These are phyloP conservation scores for Microcera coccophila DNA, from an alignment of 2,329 filamentous ascomycete species.

Conservation along the genomic window DNA sequence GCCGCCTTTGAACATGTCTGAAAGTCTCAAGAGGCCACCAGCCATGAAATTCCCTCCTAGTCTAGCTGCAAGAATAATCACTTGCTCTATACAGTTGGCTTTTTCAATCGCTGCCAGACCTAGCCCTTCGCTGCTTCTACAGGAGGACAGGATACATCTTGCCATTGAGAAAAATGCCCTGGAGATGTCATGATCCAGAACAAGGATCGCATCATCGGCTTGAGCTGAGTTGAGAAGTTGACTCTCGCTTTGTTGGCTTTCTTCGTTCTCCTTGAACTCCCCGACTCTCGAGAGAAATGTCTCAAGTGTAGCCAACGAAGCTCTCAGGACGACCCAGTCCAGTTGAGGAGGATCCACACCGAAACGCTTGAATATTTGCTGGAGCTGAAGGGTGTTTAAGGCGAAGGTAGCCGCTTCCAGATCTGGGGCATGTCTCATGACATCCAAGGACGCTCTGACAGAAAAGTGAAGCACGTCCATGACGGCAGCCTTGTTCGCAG, in stretches of 20 bases:
- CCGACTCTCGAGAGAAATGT: slow-evolving; percentile 45
- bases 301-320: slow-evolving; percentile 45
- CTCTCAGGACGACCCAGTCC: slow-evolving; percentile 46
- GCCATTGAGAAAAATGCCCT: slow-evolving; percentile 47
- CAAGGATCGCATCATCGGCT: slow-evolving; percentile 44
- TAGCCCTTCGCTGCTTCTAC: slow-evolving; percentile 10
- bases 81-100: slow-evolving; percentile 40
- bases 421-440: slow-evolving; percentile 44
- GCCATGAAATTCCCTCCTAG: slow-evolving; percentile 44
- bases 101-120: slow-evolving; percentile 18
- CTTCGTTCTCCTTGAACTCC: slow-evolving; percentile 36
- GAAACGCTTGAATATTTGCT: slow-evolving; percentile 49
- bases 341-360: slow-evolving; percentile 40
- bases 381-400: slow-evolving; percentile 48
- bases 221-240: slow-evolving; percentile 37
- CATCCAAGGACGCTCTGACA: slow-evolving; percentile 47
- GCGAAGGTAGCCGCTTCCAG: slow-evolving; percentile 47
- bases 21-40: slow-evolving; percentile 41
- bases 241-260: slow-evolving; percentile 37
- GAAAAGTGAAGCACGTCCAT: slow-evolving; percentile 51
- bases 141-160: slow-evolving; percentile 33
- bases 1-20: slow-evolving; percentile 44
- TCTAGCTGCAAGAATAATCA: slow-evolving; percentile 43
- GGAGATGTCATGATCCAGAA: slow-evolving; percentile 49
- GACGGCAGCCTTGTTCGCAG: slow-evolving; percentile 49